A percentile compares a stretch with the other conserved stretches of the same genome.
phyloP scores from a whole-genome alignment of 2,329 filamentous ascomycete species.

The Aspergillus luchuensis region DNA sequence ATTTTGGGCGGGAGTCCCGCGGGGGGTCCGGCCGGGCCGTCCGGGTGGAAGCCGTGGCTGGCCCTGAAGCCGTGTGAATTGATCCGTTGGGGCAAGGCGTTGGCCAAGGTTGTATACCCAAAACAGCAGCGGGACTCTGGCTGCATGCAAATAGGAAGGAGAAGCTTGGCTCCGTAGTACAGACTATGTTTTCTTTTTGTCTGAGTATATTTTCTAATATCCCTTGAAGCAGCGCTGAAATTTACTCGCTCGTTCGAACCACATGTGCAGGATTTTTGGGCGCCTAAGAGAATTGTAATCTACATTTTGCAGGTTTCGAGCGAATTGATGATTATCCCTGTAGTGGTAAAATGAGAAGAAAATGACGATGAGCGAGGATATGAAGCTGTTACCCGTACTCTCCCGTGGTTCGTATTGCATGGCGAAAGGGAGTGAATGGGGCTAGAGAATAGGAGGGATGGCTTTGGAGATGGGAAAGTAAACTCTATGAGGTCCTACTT shows the following conservation, averaged over 20 bases:
- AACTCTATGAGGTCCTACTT: no score
- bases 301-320: conserved; percentile 2
- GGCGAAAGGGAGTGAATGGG: no score
- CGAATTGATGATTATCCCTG: background rate
- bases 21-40: conserved; percentile 6
- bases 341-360: no score
- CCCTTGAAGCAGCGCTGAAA: conserved; percentile 41
- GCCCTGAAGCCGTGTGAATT: conserved; percentile 23
- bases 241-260: conserved; percentile 35
- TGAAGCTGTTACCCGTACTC: background rate
- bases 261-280: conserved; percentile 11
- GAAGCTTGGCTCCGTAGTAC: conserved; percentile 39
- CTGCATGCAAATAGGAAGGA: conserved; percentile 41
- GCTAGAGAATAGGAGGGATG: no score
- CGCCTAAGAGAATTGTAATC: conserved; percentile 9
- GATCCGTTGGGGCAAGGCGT: conserved; percentile 28
- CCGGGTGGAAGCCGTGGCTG: conserved; percentile 12
- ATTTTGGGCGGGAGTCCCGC: conserved; percentile 20
- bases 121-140: conserved; percentile 28
- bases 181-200: conserved; percentile 40
- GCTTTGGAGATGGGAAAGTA: no score
- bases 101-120: conserved; percentile 24
- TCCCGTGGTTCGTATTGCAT: background rate
- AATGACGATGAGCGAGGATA: background rate
- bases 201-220: conserved; percentile 44